These are phyloP conservation scores for Euphorbia pulcherrima DNA, from an alignment of 345 rosid genomes.

Conservation along the genomic window DNA sequence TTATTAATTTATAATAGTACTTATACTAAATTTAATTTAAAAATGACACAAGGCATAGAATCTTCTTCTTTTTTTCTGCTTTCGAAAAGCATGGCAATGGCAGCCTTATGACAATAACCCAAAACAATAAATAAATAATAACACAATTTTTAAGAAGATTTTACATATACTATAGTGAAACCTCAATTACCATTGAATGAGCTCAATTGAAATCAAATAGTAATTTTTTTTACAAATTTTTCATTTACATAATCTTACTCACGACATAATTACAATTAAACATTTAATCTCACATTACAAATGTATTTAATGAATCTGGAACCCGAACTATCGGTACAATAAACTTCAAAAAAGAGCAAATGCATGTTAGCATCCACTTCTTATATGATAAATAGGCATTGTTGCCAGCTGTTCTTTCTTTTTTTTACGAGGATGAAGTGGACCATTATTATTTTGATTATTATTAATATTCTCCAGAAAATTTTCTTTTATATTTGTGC, in stretches of 20 bases:
- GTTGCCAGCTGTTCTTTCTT: slow-evolving; percentile 27
- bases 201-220: background rate
- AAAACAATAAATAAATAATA: background rate
- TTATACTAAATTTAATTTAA: too few relatives aligned
- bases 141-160: slow-evolving; percentile 25
- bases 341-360: slow-evolving; percentile 21
- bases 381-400: slow-evolving; percentile 12
- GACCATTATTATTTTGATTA: slow-evolving; percentile 33
- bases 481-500: slow-evolving; percentile 17
- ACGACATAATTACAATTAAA: too few relatives aligned
- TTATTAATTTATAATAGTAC: background rate
- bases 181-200: background rate
- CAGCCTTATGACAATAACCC: slow-evolving; percentile 27
- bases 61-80: background rate
- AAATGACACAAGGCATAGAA: too few relatives aligned
- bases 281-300: too few relatives aligned
- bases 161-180: background rate
- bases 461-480: slow-evolving; percentile 27
- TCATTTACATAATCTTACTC: too few relatives aligned
- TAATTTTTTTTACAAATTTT: too few relatives aligned
- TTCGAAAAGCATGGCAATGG: slow-evolving; percentile 29
- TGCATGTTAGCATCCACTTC: slow-evolving; percentile 14
- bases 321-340: too few relatives aligned
- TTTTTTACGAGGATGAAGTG: slow-evolving; percentile 29
- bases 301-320: too few relatives aligned